Evolutionary conservation across 768 basidiomycete species (phyloP), one percentile per base, ranked within the genome.

Genomic region (Psilocybe cubensis): DNA sequence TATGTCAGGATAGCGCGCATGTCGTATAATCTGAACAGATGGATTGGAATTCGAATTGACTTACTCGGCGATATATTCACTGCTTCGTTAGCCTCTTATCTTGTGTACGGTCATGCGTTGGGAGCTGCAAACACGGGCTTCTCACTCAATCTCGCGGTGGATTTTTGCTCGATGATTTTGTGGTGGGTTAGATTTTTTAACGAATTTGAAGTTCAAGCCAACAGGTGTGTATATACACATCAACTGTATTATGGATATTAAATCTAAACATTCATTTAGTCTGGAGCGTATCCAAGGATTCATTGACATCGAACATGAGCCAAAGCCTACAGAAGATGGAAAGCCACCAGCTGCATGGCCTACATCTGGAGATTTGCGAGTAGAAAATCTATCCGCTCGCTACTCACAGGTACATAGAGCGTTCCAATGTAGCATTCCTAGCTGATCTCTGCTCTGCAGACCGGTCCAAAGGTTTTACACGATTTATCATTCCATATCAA

Each of bases 211-310:
- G 73, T 83, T 5, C 69, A 76, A 56, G 65, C 58, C 8, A 71
- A 71, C 49, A 71, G 68, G 70, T 67, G 63, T 18, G 61, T 14
- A 11, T 4, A 43, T 23, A 46, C 6, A 23, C 4, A 28, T 20
- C 4, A 17, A 21, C 9, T 11, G 45, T 2, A 24, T 20, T 12
- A 3, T 33, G 10, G 14, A 11, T n/a, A n/a, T 48, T 18, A 3
- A 18, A 9, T n/a, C 28, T 48, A 28, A 48, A 10, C 23, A 21
- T 1, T 2, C 51, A 24, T 41, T 35, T 35, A 69, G 67, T 29
- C 29, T 70, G 31, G 92, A 96, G 65, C 88, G 94, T 52, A 86
- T 94, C 2, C 82, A 89, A 56, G 87, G 66, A 0, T 88, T 85
- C 65, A 64, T 87, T 18, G 66, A 74, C 23, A 85, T 87, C 57